phyloP scores from a whole-genome alignment of 176 grass and related monocot species.

The Poa pratensis region DNA sequence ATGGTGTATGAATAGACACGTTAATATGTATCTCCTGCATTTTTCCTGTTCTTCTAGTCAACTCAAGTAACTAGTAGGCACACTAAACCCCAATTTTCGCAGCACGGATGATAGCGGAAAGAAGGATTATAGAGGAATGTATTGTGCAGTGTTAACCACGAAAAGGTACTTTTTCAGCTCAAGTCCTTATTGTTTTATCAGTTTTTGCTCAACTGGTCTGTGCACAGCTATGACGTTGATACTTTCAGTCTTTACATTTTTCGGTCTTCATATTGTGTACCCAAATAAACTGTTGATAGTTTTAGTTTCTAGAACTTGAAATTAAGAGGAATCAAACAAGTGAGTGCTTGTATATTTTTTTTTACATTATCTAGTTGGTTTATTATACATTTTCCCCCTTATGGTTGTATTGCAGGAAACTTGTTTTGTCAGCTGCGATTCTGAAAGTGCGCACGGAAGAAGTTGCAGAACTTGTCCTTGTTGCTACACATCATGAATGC shows the following conservation, averaged over 20 bases:
- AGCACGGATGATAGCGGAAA: slow-evolving; percentile 50
- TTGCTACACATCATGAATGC: slow-evolving; percentile 48
- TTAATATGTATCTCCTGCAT: slow-evolving; percentile 35
- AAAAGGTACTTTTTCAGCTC: slow-evolving; percentile 48
- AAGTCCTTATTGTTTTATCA: slow-evolving; percentile 16
- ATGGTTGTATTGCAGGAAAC: slow-evolving; percentile 41
- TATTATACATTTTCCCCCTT: slow-evolving; percentile 1
- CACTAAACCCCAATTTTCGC: slow-evolving; percentile 47
- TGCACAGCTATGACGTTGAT: background rate
- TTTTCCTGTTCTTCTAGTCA: slow-evolving; percentile 30
- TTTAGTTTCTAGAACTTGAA: slow-evolving; percentile 12
- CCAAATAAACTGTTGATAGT: slow-evolving; percentile 20
- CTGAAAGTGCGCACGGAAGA: slow-evolving; percentile 60
- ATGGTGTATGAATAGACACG: slow-evolving; percentile 9
- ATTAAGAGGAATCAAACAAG: background rate
- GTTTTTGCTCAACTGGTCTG: slow-evolving; percentile 37
- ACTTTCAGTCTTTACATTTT: slow-evolving; percentile 23
- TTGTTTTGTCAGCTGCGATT: slow-evolving; percentile 61
- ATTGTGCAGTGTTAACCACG: slow-evolving; percentile 60
- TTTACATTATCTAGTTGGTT: slow-evolving; percentile 2
- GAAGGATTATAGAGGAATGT: slow-evolving; percentile 69
- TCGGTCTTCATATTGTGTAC: background rate
- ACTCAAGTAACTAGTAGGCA: slow-evolving; percentile 42
- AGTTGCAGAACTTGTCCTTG: slow-evolving; percentile 60
- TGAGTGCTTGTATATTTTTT: slow-evolving; percentile 17